Base-by-base conservation (phyloP, 2,329 filamentous ascomycete species). In the Leptodontidium sp. region DNA sequence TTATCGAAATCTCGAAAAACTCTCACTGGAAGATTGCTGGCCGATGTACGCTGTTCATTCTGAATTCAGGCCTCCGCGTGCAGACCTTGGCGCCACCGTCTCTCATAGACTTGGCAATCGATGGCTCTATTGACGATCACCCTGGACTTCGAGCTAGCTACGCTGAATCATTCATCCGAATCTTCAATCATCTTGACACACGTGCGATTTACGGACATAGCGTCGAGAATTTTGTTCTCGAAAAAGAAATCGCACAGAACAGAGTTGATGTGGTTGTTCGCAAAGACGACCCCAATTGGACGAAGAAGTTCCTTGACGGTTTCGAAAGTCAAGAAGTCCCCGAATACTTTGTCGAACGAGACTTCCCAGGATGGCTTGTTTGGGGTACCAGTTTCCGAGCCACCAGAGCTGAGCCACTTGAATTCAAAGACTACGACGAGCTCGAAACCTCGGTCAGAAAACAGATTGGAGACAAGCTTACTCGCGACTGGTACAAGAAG, bases 11-110 rank as follows among this genome's bases (percentile, higher is more conserved):
- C 69, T 92, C 93, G 1, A 90, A 89, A 75, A 88, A 88, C 2
- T 93, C 94, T 0, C 97, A 99, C 78, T 99, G 96, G 96, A 98
- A 97, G 83, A 94, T 97, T 75, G 95, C 95, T 6, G 93, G 90
- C 62, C 87, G 95, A 35, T 97, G 94, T 67, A 92, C 93, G 11
- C 92, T 97, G 45, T 96, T 99, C 78, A 93, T 97, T 4, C 89
- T 95, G 67, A 97, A 96, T 69, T 86, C 98, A 71, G 95, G 93
- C 67, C 88, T 98, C 71, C 90, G 96, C n/a, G 97, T 98, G 75
- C 91, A 98, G 73, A 91, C 89, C 21, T 88, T 99, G 70, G 93
- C 93, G 6, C 93, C 93, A 1, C 85, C 91, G 21, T 88, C 91
- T 68, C 91, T 98, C 79, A 88, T 98, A 65, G 90, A 97, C 61